Conservation (phyloP, 768 basidiomycete species). For the Pholiota microspora region DNA sequence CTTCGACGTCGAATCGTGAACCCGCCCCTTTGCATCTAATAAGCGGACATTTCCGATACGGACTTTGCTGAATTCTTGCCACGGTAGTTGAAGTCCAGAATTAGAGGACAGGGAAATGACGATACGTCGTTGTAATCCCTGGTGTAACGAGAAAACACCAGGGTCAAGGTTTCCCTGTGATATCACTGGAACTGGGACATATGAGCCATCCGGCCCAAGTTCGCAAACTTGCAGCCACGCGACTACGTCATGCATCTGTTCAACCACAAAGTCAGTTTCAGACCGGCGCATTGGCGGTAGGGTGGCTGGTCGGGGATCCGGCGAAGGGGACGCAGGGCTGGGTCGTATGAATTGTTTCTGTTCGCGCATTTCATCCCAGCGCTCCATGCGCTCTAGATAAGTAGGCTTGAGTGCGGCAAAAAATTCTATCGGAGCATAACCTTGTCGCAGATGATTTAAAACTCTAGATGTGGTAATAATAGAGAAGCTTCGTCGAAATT, state of each 20-base stretch:
- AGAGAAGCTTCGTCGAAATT: slow-evolving; percentile 80
- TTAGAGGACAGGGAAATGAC: slow-evolving; percentile 76
- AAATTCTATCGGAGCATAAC: slow-evolving; percentile 87
- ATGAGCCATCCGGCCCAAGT: slow-evolving; percentile 80
- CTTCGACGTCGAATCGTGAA: slow-evolving; percentile 77
- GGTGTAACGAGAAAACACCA: slow-evolving; percentile 85
- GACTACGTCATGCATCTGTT: slow-evolving; percentile 89
- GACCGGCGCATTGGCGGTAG: slow-evolving; percentile 85
- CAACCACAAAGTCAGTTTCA: slow-evolving; percentile 87
- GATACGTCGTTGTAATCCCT: slow-evolving; percentile 89
- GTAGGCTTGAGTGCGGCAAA: slow-evolving; percentile 80
- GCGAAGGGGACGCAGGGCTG: slow-evolving; percentile 30
- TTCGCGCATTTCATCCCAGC: slow-evolving; percentile 94
- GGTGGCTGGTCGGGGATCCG: slow-evolving; percentile 39
- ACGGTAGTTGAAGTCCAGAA: slow-evolving; percentile 87
- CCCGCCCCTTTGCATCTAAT: slow-evolving; percentile 77
- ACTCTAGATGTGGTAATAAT: slow-evolving; percentile 75
- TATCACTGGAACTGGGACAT: slow-evolving; percentile 79
- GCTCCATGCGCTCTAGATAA: slow-evolving; percentile 85
- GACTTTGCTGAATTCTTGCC: slow-evolving; percentile 76
- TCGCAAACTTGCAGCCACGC: slow-evolving; percentile 87
- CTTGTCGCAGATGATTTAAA: slow-evolving; percentile 65
- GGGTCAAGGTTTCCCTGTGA: slow-evolving; percentile 74
- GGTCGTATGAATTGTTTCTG: slow-evolving; percentile 48
- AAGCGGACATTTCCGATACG: slow-evolving; percentile 82